phyloP scores from a whole-genome alignment of 257 asterid genomes.

The Nicotiana undulata region DNA sequence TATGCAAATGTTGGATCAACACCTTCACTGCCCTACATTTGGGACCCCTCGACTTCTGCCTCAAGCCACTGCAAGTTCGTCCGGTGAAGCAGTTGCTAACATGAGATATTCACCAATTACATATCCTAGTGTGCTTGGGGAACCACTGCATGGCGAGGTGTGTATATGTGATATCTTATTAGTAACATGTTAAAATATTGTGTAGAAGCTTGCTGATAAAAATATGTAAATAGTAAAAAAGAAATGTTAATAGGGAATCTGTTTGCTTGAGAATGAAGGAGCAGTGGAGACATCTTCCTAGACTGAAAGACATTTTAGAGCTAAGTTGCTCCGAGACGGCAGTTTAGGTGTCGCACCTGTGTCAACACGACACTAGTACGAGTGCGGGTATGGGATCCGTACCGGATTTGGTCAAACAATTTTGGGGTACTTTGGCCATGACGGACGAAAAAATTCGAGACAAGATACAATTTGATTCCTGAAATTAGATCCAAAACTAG shows the following conservation, averaged over 20 bases:
- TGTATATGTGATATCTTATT: constrained; percentile 10
- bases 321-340: too few relatives aligned
- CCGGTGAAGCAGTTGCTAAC: constrained; percentile 75
- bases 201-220: background rate
- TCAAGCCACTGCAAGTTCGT: constrained; percentile 61
- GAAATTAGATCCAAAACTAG: too few relatives aligned
- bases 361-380: too few relatives aligned
- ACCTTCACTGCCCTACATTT: constrained; percentile 96
- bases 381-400: too few relatives aligned
- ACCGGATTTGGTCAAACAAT: too few relatives aligned
- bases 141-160: constrained; percentile 99
- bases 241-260: background rate
- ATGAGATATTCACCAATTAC: constrained; percentile 93
- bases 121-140: constrained; percentile 97
- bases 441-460: too few relatives aligned
- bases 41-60: constrained; percentile 91
- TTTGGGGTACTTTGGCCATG: too few relatives aligned
- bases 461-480: too few relatives aligned
- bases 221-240: background rate
- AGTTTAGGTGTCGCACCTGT: too few relatives aligned
- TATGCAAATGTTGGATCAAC: constrained; percentile 98
- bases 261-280: background rate
- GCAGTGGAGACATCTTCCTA: background rate
- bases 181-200: constrained; percentile 1
- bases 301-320: background rate